These are phyloP conservation scores for Colletotrichum sp. DNA, from an alignment of 2,329 filamentous ascomycete species.

Conservation along the genomic window DNA sequence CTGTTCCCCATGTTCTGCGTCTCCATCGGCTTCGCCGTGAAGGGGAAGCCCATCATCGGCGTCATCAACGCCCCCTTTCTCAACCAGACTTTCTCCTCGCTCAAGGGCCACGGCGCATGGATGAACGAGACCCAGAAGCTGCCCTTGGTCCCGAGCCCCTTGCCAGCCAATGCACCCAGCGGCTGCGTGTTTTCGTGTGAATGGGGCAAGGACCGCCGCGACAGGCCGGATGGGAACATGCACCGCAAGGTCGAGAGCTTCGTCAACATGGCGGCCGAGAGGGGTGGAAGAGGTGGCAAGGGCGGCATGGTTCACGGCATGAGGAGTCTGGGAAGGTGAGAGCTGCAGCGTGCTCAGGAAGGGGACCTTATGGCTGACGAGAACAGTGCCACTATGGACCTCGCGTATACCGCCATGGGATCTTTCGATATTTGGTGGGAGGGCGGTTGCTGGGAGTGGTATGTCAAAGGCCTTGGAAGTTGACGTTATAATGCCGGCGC, in stretches of 20 bases:
- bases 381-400: constrained; percentile 70
- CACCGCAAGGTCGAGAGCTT: constrained; percentile 77
- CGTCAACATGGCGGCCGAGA: constrained; percentile 74
- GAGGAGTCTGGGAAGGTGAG: constrained; percentile 67
- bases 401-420: constrained; percentile 78
- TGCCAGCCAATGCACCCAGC: constrained; percentile 68
- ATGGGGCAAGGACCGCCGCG: constrained; percentile 79
- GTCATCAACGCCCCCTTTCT: constrained; percentile 77
- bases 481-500: constrained; percentile 67
- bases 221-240: constrained; percentile 70
- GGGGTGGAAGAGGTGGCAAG: constrained; percentile 64
- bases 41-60: constrained; percentile 67
- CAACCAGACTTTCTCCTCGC: constrained; percentile 72
- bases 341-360: not conserved
- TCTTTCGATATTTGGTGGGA: constrained; percentile 85
- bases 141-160: constrained; percentile 66
- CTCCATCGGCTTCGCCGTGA: constrained; percentile 72
- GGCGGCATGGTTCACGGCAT: constrained; percentile 84
- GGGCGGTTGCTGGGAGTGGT: constrained; percentile 83
- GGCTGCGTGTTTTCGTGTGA: constrained; percentile 78
- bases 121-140: constrained; percentile 68
- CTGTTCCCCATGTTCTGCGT: constrained; percentile 84
- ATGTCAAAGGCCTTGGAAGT: constrained; percentile 26
- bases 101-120: constrained; percentile 70
- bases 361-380: not conserved